phyloP scores from a whole-genome alignment of 495 filamentous ascomycete species.

The Lepidopterella palustris region DNA sequence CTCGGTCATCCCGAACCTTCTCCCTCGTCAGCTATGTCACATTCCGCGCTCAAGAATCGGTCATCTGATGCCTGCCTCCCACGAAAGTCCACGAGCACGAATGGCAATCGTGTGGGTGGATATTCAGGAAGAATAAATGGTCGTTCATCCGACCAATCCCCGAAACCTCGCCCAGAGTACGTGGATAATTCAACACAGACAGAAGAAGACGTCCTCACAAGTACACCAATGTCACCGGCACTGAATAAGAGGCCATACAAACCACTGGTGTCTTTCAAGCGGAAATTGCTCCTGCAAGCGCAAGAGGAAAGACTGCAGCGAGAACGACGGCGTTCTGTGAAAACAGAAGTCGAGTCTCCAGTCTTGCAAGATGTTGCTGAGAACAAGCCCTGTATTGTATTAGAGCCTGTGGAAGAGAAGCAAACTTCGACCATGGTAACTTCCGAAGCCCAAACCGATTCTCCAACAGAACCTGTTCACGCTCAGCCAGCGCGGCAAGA shows the following conservation, averaged over 20 bases:
- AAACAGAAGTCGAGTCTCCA: constrained; percentile 19
- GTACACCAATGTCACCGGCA: neutral
- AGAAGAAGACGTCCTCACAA: neutral
- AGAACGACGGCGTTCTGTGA: constrained; percentile 24
- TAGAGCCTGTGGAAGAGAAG: neutral
- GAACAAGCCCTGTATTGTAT: neutral
- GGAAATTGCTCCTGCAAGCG: constrained; percentile 16
- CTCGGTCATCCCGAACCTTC: constrained; percentile 28
- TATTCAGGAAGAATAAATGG: constrained; percentile 12
- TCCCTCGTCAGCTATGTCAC: constrained; percentile 12
- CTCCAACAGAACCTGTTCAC: neutral
- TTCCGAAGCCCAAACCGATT: neutral
- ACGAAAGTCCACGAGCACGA: constrained; percentile 18
- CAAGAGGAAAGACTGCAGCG: constrained; percentile 17
- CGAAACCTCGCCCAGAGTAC: constrained; percentile 20
- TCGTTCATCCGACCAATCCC: neutral
- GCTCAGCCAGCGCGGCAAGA: neutral
- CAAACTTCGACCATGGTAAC: constrained; percentile 2
- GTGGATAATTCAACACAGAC: constrained; percentile 28
- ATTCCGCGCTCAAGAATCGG: constrained; percentile 10
- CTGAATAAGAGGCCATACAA: neutral
- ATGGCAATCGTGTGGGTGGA: neutral
- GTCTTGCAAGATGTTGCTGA: constrained; percentile 18
- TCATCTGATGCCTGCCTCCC: constrained; percentile 16
- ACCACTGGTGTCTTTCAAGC: constrained; percentile 16